phyloP scores from a whole-genome alignment of 345 rosid species.

The Excoecaria agallocha region DNA sequence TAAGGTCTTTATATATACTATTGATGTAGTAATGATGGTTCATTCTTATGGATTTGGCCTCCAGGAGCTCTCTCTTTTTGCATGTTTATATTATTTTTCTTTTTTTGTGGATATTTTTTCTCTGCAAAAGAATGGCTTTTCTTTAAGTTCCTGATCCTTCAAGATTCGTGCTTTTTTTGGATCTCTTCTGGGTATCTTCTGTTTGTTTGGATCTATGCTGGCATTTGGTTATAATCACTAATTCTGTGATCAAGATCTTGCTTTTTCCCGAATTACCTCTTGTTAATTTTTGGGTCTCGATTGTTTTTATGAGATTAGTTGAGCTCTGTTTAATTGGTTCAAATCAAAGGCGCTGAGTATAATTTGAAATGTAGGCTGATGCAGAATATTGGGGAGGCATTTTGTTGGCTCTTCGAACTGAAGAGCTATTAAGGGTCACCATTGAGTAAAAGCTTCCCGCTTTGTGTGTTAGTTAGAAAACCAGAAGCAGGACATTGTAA shows the following conservation, averaged over 20 bases:
- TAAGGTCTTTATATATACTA: too few relatives aligned
- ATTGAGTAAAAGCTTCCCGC: too few relatives aligned
- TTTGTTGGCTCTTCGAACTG: too few relatives aligned
- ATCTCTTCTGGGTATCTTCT: not conserved
- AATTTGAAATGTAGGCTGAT: too few relatives aligned
- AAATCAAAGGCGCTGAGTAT: too few relatives aligned
- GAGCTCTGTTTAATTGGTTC: constrained; percentile 6
- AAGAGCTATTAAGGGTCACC: too few relatives aligned
- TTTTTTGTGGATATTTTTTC: not conserved
- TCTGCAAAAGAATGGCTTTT: constrained; percentile 15
- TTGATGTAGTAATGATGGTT: too few relatives aligned
- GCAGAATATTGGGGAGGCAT: too few relatives aligned
- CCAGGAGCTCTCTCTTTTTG: constrained; percentile 16
- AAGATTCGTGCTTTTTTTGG: constrained; percentile 29
- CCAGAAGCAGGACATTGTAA: too few relatives aligned
- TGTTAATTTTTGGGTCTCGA: constrained; percentile 16
- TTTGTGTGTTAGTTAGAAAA: too few relatives aligned
- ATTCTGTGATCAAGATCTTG: constrained; percentile 45
- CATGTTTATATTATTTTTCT: not conserved
- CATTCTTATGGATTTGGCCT: too few relatives aligned
- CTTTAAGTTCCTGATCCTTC: constrained; percentile 24
- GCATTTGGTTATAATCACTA: constrained; percentile 18
- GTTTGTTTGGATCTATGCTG: constrained; percentile 42
- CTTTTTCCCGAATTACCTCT: constrained; percentile 14
- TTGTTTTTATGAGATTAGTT: constrained; percentile 18